These are phyloP conservation scores for Abrus precatorius DNA, from an alignment of 306 rosid genomes.

Conservation along the genomic window DNA sequence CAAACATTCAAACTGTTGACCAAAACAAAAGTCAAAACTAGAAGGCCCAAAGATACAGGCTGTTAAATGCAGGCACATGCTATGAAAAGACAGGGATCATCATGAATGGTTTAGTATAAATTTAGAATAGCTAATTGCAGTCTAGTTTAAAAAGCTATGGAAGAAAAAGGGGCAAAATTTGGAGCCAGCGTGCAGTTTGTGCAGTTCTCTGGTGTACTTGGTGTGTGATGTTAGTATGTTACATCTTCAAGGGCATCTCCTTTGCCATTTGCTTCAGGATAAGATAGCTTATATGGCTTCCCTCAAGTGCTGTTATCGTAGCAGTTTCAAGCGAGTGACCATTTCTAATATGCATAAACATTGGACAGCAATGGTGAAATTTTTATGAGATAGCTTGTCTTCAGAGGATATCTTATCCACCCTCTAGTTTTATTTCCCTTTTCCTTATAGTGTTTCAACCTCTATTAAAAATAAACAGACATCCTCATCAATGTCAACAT, in stretches of 20 bases:
- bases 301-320: background rate
- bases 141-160: background rate
- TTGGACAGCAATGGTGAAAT: background rate
- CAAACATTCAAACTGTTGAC: constrained; percentile 17
- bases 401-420: constrained; percentile 30
- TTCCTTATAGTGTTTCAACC: background rate
- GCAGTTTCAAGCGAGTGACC: constrained; percentile 16
- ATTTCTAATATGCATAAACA: constrained; percentile 23
- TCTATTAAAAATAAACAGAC: constrained; percentile 21
- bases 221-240: background rate
- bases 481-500: constrained; percentile 19
- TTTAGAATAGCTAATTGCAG: constrained; percentile 12
- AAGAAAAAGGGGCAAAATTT: background rate
- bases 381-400: background rate
- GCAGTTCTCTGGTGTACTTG: background rate
- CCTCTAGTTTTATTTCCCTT: constrained; percentile 2
- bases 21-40: constrained; percentile 27
- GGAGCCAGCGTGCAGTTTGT: background rate
- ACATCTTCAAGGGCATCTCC: background rate
- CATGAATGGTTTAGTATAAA: background rate
- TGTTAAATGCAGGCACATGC: constrained; percentile 27
- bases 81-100: background rate
- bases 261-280: constrained; percentile 2
- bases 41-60: background rate
- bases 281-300: constrained; percentile 15